These are phyloP conservation scores for Volvox carteri DNA, from an alignment of 163 green algal species.

Conservation along the genomic window DNA sequence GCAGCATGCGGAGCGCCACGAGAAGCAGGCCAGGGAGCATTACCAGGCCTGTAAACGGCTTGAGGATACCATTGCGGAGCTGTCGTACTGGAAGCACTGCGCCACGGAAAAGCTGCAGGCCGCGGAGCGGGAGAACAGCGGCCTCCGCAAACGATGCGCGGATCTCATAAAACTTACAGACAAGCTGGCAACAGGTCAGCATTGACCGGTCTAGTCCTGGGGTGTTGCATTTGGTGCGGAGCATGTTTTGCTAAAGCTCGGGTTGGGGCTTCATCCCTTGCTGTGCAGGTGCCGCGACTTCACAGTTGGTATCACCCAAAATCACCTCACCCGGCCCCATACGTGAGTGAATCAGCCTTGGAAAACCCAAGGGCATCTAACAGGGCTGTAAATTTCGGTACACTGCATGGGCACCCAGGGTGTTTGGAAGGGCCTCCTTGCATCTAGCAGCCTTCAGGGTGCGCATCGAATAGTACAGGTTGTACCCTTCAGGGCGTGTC, in stretches of 20 bases:
- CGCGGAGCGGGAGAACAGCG: conserved; percentile 77
- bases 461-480: no score
- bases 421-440: no score
- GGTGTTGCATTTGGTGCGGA: no score
- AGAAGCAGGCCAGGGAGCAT: conserved; percentile 51
- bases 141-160: conserved; percentile 68
- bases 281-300: conserved; percentile 47
- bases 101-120: conserved; percentile 61
- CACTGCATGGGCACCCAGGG: no score
- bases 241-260: no score
- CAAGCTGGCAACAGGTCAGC: conserved; percentile 57
- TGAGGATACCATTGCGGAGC: conserved; percentile 75
- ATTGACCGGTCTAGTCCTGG: no score
- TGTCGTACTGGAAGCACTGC: conserved; percentile 79
- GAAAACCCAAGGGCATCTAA: no score
- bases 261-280: no score
- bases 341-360: conserved; percentile 40
- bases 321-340: conserved; percentile 25
- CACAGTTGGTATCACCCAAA: conserved; percentile 40
- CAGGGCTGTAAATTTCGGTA: no score
- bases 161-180: conserved; percentile 69
- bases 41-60: conserved; percentile 61
- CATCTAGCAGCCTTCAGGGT: no score
- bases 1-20: conserved; percentile 69
- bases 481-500: no score